Base-by-base conservation (phyloP, 1,284 basidiomycete genomes). In the Afroboletus lepidellus region DNA sequence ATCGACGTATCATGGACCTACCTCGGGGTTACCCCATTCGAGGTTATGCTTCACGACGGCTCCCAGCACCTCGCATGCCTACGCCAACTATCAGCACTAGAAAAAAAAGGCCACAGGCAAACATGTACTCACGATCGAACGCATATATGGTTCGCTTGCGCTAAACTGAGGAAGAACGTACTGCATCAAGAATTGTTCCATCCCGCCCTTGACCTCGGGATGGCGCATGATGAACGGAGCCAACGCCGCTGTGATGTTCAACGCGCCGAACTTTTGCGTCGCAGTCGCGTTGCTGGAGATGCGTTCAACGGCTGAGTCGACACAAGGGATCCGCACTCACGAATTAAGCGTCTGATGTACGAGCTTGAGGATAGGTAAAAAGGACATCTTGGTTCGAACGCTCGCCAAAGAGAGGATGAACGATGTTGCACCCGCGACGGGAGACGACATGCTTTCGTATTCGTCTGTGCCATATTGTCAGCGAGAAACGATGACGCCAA, bases 31-130 rank as follows among this genome's bases (percentile, higher is more conserved):
- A 1, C 77, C 75, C 87, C 87, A 94, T 43, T 75, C 69, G 54
- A 92, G 71, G 7, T 81, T 81, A 42, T 77, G 71, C 63, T 88
- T 87, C 57, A 84, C 82, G 36, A 89, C 78, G 6, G 84, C 85
- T 15, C 84, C 87, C 43, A 92, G 72, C 41, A 94, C 83, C 62
- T 92, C 89, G 61, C 85, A 85, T 24, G 90, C 88, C 89, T 91
- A 58, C 3, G 1, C 25, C 25, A 37, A 25, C 51, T 48, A 30
- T 57, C 27, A 55, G 48, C n/a, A 37, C 21, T 3, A 36, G 27
- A 23, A 43, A 21, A 23, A 13, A 11, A 1, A 37, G n/a, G 43
- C 15, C 2, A 3, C 20, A 3, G 8, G 4, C 12, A 25, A 21
- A 1, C 23, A 23, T 43, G 18, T 33, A 45, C 85, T 57, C 64